Conservation (phyloP, 2,329 filamentous ascomycete species). For the Aspergillus sp. region DNA sequence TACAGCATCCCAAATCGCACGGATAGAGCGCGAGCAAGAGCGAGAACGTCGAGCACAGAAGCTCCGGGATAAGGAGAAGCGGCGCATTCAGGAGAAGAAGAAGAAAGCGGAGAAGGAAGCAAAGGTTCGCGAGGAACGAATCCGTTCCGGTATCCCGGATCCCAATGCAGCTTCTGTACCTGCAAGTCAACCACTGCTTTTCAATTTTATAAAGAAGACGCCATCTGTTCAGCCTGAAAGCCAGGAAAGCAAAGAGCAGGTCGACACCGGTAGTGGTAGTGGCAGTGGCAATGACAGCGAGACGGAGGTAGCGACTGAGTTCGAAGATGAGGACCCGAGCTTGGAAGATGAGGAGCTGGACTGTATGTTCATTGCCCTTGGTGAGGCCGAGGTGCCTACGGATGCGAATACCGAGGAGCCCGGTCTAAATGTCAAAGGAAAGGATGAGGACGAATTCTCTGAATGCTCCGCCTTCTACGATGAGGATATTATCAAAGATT, state of each 20-base stretch:
- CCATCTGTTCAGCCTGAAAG: conserved; percentile 6
- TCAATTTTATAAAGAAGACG: conserved; percentile 30
- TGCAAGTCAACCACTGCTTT: conserved; percentile 36
- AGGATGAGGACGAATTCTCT: conserved; percentile 28
- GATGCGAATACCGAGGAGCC: background rate
- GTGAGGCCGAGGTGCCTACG: conserved; percentile 9
- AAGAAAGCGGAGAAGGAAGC: conserved; percentile 37
- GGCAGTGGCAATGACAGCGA: conserved; percentile 17
- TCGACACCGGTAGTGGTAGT: conserved; percentile 14
- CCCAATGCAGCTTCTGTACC: conserved; percentile 30
- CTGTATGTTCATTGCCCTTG: background rate
- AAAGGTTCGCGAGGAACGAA: conserved; percentile 34
- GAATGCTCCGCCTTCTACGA: conserved; percentile 35
- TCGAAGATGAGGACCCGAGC: conserved; percentile 1
- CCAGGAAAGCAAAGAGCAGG: conserved; percentile 14
- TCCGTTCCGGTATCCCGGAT: conserved; percentile 32
- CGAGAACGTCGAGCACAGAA: conserved; percentile 41
- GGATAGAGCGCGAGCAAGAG: conserved; percentile 44
- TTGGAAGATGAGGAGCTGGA: conserved; percentile 23
- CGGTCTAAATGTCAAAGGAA: background rate
- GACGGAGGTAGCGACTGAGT: conserved; percentile 9
- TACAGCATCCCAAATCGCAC: conserved; percentile 35
- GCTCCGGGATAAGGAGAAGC: conserved; percentile 36
- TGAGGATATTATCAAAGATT: conserved; percentile 27
- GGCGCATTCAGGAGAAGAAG: conserved; percentile 35